Conservation (phyloP, 768 basidiomycete genomes). For the Tylopilus balloui region DNA sequence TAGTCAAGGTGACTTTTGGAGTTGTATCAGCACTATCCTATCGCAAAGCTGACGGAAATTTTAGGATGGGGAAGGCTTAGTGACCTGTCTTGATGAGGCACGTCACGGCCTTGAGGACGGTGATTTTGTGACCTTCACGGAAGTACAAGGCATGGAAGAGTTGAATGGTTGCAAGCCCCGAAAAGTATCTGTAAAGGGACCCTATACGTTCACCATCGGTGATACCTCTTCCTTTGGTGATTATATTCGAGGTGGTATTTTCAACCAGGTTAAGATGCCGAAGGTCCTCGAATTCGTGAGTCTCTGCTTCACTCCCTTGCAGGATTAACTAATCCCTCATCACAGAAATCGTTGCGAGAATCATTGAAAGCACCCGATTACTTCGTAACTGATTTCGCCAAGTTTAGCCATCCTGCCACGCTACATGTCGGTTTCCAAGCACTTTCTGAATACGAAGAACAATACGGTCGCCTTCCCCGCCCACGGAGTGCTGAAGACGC, state of each 20-base stretch:
- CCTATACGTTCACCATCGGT: constrained; percentile 95
- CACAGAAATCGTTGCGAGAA: constrained; percentile 88
- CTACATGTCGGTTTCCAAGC: constrained; percentile 96
- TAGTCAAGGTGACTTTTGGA: constrained; percentile 61
- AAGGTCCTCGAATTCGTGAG: constrained; percentile 91
- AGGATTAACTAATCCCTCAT: constrained; percentile 1
- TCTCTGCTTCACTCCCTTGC: constrained; percentile 10
- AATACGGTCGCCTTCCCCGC: constrained; percentile 67
- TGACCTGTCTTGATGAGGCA: constrained; percentile 95
- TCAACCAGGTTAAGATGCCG: constrained; percentile 99
- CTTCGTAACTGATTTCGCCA: constrained; percentile 95
- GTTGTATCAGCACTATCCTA: neutral
- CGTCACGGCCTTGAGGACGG: constrained; percentile 99
- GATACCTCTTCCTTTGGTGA: constrained; percentile 75
- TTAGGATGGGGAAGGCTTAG: constrained; percentile 84
- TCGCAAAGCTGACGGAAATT: neutral
- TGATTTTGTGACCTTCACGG: constrained; percentile 93
- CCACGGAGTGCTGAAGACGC: constrained; percentile 85
- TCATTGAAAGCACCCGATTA: constrained; percentile 77
- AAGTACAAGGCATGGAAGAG: constrained; percentile 92
- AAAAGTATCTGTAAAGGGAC: constrained; percentile 91
- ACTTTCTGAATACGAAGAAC: constrained; percentile 67
- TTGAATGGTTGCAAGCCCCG: constrained; percentile 88
- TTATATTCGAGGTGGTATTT: constrained; percentile 88
- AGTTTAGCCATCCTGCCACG: constrained; percentile 88